A percentile compares a stretch with the other conserved stretches of the same genome.
Evolutionary conservation across 2,329 filamentous ascomycete genomes (phyloP).

Genomic region (Colletotrichum gigasporum): DNA sequence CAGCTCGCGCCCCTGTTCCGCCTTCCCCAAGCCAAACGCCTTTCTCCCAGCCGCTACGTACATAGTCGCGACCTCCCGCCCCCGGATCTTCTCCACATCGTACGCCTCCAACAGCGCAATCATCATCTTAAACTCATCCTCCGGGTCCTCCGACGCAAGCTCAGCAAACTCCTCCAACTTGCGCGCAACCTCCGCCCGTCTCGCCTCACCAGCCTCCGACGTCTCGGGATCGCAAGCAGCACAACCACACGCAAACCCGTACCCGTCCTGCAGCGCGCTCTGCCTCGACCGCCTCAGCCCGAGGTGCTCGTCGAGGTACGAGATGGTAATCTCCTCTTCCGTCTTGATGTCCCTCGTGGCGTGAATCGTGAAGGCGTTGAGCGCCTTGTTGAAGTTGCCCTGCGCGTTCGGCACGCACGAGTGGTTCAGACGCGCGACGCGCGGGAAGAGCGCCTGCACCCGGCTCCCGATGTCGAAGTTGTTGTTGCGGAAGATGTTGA

Average conservation of each 20-base stretch:
- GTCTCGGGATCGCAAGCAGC: conserved; percentile 6
- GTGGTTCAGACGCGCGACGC: conserved; percentile 26
- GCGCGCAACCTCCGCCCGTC: not conserved
- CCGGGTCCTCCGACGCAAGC: not conserved
- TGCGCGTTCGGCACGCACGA: conserved; percentile 29
- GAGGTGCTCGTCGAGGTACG: conserved; percentile 26
- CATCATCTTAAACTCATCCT: conserved; percentile 12
- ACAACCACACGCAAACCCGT: conserved; percentile 21
- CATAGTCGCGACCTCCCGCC: conserved; percentile 22
- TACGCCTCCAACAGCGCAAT: conserved; percentile 11
- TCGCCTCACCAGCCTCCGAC: not conserved
- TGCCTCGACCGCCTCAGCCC: not conserved
- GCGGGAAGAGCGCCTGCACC: conserved; percentile 16
- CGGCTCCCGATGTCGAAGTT: conserved; percentile 25
- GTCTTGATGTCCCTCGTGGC: conserved; percentile 11
- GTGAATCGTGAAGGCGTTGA: conserved; percentile 19
- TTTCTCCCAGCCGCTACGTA: conserved; percentile 7
- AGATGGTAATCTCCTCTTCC: conserved; percentile 29
- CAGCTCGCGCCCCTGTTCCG: not conserved
- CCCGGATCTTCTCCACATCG: conserved; percentile 12
- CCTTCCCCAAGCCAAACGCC: not conserved
- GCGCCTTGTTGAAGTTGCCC: conserved; percentile 17
- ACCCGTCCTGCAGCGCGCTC: not conserved
- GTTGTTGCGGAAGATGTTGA: conserved; percentile 31
- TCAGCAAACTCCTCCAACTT: conserved; percentile 10